Percentiles rank a stretch among this genome's conserved stretches.
Evolutionary conservation across 306 rosid genomes (phyloP).

Genomic region (Lathyrus oleraceus): DNA sequence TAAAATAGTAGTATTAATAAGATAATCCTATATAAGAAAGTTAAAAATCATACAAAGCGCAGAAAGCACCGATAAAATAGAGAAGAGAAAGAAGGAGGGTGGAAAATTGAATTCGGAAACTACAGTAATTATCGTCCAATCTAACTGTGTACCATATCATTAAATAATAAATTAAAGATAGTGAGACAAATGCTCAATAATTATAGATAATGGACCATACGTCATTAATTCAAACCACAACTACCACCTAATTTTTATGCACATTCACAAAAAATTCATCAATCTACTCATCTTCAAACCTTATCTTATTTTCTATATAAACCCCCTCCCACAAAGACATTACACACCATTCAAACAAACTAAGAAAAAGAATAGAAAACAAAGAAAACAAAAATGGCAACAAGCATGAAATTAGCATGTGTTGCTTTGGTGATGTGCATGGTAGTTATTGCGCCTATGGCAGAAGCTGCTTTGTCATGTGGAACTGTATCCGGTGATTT

Average conservation of each 20-base stretch:
- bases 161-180: too few relatives aligned
- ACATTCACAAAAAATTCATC: not conserved
- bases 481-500: slow-evolving; percentile 29
- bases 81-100: too few relatives aligned
- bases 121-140: not conserved
- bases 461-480: slow-evolving; percentile 45
- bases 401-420: slow-evolving; percentile 31
- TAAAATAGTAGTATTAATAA: too few relatives aligned
- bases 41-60: too few relatives aligned
- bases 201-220: not conserved
- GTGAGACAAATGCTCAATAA: too few relatives aligned
- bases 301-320: not conserved
- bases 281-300: not conserved
- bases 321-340: not conserved
- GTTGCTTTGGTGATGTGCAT: slow-evolving; percentile 31
- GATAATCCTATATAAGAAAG: too few relatives aligned
- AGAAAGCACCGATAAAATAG: too few relatives aligned
- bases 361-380: not conserved
- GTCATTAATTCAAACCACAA: not conserved
- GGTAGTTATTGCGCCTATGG: slow-evolving; percentile 34
- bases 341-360: not conserved
- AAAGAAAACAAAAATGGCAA: slow-evolving; percentile 25
- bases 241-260: not conserved
- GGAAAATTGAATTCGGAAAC: too few relatives aligned
- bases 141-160: not conserved